Evolutionary conservation across 306 rosid species (phyloP), one percentile per base, ranked within the genome.

Genomic region (Calophaca sinica): DNA sequence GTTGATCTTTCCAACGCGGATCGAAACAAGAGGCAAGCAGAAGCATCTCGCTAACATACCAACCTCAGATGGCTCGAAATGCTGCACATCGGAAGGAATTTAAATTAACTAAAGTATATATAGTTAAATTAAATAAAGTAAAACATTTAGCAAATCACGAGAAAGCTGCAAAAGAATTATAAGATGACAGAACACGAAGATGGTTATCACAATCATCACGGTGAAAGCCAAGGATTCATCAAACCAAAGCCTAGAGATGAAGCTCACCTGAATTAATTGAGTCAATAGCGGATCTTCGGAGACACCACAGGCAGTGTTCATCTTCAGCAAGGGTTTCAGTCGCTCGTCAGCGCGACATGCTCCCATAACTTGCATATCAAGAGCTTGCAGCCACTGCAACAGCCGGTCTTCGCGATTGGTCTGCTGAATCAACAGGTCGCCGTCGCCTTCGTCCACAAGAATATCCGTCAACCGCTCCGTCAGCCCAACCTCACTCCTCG

Each of bases 31-130:
- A 7, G 99, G 99, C 65, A 92, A 86, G 69, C 96, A 96, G 76
- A 96, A 96, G 89, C 99, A 96, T 84, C 99, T 92, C 3, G 98
- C 99, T 35, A 96, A 78, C 89, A 96, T 89, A 10, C 96, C 98
- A 74, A 96, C 98, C 79, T 96, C 99, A 0, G 84, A 96, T 6
- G 93, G 98, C 88, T 92, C 98, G 31, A 96, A 96, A 92, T 96
- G 97, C 99, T 96, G 82, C 44, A 85, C 3, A 12, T 7, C 33
- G 8, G 41, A 81, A 55, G 13, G 72, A 59, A 11, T 2, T 5
- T 5, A 38, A 38, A 38, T 38, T 38, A 5, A 38, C 5, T 4
- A 38, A 4, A 45, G 1, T 20, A 20, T 20, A 20, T 20, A 20
- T 0, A 20, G 26, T 20, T 20, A 33, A 33, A 33, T 33, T 2